Conservation (phyloP, 2,329 filamentous ascomycete genomes). For the Samsoniella hepiali region DNA sequence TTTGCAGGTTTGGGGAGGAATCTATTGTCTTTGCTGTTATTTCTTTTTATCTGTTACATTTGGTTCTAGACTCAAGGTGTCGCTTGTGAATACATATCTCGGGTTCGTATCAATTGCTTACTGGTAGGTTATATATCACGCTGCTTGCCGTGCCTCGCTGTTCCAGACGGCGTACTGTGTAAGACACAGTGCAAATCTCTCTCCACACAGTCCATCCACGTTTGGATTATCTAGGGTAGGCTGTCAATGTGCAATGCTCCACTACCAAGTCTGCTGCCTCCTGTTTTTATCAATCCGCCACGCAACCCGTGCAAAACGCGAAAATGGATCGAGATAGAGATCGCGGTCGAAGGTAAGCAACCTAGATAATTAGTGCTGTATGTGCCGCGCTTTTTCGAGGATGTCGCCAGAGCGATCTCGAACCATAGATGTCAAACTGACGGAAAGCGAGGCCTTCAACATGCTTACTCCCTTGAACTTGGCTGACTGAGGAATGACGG, state of each 20-base stretch:
- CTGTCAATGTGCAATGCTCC: neutral
- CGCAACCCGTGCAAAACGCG: neutral
- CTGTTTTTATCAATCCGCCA: neutral
- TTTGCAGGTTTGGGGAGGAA: neutral
- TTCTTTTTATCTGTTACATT: neutral
- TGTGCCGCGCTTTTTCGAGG: neutral
- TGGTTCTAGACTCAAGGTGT: neutral
- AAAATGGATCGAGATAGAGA: slow-evolving; percentile 22
- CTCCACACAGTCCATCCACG: neutral
- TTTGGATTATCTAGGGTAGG: no score
- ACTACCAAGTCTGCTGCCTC: neutral
- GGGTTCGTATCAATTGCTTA: neutral
- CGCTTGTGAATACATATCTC: neutral
- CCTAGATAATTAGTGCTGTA: neutral
- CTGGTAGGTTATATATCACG: neutral
- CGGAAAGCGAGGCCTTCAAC: neutral
- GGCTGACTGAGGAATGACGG: neutral
- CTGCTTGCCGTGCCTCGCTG: neutral
- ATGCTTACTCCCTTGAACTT: neutral
- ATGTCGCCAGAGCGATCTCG: neutral
- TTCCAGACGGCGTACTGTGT: neutral
- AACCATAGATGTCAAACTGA: neutral
- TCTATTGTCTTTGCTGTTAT: neutral
- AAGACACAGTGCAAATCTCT: neutral
- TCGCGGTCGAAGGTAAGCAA: slow-evolving; percentile 20